Evolutionary conservation across 768 basidiomycete species (phyloP).

Genomic region (Rubroboletus pulcherrimus): DNA sequence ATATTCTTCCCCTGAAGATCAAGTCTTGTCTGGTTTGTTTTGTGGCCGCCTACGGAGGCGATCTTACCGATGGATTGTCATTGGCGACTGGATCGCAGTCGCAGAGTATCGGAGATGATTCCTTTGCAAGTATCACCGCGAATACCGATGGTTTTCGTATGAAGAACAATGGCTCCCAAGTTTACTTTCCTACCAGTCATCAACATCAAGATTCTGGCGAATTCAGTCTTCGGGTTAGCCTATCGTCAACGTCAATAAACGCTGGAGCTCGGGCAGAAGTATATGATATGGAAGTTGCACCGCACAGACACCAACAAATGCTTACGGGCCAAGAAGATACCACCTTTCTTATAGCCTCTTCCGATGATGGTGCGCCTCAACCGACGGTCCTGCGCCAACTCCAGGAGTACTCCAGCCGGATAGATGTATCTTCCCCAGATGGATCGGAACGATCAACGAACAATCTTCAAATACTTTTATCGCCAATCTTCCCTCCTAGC

Average conservation of each 20-base stretch:
- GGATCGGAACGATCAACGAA: constrained; percentile 1
- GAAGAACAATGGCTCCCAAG: constrained; percentile 9
- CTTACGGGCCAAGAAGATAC: constrained; percentile 6
- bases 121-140: constrained; percentile 4
- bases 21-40: constrained; percentile 44
- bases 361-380: background rate
- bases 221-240: constrained; percentile 22
- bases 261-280: background rate
- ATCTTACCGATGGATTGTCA: constrained; percentile 44
- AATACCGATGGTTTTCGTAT: constrained; percentile 17
- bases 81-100: constrained; percentile 36
- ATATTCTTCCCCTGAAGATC: constrained; percentile 40
- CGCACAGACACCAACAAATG: background rate
- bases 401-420: constrained; percentile 15
- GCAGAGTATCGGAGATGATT: constrained; percentile 26
- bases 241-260: background rate
- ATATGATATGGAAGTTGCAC: background rate
- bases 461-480: background rate
- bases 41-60: constrained; percentile 45
- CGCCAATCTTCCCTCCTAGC: background rate
- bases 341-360: constrained; percentile 6
- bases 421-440: background rate
- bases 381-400: constrained; percentile 13
- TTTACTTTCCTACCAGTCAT: background rate
- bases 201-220: constrained; percentile 8